phyloP scores from a whole-genome alignment of 345 rosid species.

The Citrus reticulata region DNA sequence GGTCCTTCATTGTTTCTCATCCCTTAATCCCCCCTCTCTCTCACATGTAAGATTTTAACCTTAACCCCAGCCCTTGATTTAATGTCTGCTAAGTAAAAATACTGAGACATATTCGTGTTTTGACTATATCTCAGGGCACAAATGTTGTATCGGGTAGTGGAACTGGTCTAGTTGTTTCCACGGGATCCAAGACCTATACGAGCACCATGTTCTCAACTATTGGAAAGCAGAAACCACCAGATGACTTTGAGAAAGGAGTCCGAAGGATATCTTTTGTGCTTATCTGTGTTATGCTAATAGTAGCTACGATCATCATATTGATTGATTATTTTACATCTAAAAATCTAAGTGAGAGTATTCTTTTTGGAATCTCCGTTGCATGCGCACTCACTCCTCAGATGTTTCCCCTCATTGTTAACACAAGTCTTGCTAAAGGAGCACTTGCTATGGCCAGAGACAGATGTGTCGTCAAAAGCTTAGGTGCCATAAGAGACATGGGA shows the following conservation, averaged over 20 bases:
- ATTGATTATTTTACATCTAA: slow-evolving; percentile 31
- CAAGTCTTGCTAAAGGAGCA: slow-evolving; percentile 76
- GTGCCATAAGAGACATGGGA: slow-evolving; percentile 66
- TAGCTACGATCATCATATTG: slow-evolving; percentile 43
- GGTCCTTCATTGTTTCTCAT: too few species aligned
- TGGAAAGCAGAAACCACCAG: slow-evolving; percentile 61
- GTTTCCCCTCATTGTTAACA: slow-evolving; percentile 70
- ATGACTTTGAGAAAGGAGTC: slow-evolving; percentile 53
- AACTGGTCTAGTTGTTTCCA: slow-evolving; percentile 63
- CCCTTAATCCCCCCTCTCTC: too few species aligned
- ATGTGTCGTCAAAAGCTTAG: slow-evolving; percentile 64
- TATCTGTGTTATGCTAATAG: slow-evolving; percentile 51
- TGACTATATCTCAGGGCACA: slow-evolving; percentile 49
- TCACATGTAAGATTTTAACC: too few species aligned
- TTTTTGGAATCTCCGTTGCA: slow-evolving; percentile 65
- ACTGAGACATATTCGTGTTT: slow-evolving; percentile 1
- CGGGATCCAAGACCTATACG: slow-evolving; percentile 65
- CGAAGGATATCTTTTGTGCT: slow-evolving; percentile 55
- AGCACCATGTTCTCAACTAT: slow-evolving; percentile 56
- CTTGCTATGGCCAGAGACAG: slow-evolving; percentile 77
- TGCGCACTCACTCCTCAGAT: slow-evolving; percentile 77
- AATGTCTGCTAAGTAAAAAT: not conserved
- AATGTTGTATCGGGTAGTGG: slow-evolving; percentile 70
- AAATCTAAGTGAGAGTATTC: slow-evolving; percentile 38
- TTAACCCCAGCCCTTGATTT: too few species aligned